phyloP scores from a whole-genome alignment of 768 basidiomycete species.

The Lactarius sanguifluus region DNA sequence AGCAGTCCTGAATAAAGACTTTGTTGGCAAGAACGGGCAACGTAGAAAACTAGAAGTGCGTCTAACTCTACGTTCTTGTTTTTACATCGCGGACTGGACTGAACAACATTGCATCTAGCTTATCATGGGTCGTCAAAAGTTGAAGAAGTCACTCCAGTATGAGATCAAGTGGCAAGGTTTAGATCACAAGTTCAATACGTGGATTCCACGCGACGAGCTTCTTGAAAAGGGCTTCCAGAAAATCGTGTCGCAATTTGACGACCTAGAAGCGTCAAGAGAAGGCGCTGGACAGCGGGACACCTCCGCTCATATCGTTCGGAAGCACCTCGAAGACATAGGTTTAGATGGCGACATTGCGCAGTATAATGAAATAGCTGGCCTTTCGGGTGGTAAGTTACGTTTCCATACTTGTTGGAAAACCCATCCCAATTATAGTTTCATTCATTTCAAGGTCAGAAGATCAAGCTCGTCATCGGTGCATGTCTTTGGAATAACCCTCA shows the following conservation, averaged over 20 bases:
- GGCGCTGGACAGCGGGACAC: slow-evolving; percentile 93
- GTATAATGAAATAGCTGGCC: slow-evolving; percentile 93
- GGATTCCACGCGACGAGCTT: slow-evolving; percentile 87
- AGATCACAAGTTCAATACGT: slow-evolving; percentile 86
- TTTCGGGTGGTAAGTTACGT: slow-evolving; percentile 73
- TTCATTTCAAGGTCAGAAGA: slow-evolving; percentile 73
- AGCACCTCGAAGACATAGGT: slow-evolving; percentile 93
- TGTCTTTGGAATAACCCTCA: slow-evolving; percentile 97
- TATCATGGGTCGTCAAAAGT: slow-evolving; percentile 93
- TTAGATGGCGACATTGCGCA: slow-evolving; percentile 97
- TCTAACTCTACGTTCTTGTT: slow-evolving; percentile 12
- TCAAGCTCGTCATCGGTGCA: slow-evolving; percentile 92
- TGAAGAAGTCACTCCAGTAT: slow-evolving; percentile 94
- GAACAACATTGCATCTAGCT: slow-evolving; percentile 44
- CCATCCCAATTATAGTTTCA: slow-evolving; percentile 21
- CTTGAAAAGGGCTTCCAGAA: slow-evolving; percentile 86
- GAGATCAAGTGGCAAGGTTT: slow-evolving; percentile 86
- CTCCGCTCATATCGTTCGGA: slow-evolving; percentile 73
- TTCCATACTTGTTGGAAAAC: not conserved
- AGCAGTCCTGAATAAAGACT: slow-evolving; percentile 73
- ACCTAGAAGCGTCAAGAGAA: slow-evolving; percentile 93
- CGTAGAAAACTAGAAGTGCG: slow-evolving; percentile 86
- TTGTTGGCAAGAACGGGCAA: slow-evolving; percentile 88
- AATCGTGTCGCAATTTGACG: slow-evolving; percentile 91
- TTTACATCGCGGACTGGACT: slow-evolving; percentile 18